Evolutionary conservation across 371 early-diverging fungal genomes (phyloP).

Genomic region (Saksenaea oblongispora): DNA sequence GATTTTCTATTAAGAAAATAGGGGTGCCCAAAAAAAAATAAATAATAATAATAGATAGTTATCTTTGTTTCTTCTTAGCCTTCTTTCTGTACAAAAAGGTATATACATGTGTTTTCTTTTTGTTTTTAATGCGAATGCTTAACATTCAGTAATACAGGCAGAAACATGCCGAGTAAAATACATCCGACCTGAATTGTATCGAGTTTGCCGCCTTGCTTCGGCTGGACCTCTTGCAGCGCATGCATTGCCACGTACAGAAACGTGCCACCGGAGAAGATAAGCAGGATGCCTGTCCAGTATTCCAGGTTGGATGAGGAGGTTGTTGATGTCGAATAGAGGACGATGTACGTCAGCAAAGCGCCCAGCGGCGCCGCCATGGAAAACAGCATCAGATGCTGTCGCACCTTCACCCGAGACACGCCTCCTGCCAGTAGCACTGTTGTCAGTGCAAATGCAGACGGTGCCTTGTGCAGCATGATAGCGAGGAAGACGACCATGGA

Average conservation of each 20-base stretch:
- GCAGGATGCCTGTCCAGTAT: constrained; percentile 82
- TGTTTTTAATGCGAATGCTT: constrained; percentile 28
- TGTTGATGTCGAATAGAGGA: constrained; percentile 41
- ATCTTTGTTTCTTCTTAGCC: background rate
- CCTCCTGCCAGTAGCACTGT: constrained; percentile 82
- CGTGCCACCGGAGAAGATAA: constrained; percentile 87
- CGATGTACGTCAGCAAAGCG: constrained; percentile 72
- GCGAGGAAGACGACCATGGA: constrained; percentile 91
- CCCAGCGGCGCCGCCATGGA: constrained; percentile 85
- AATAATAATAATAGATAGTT: background rate
- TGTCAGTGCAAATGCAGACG: constrained; percentile 89
- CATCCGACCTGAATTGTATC: constrained; percentile 16
- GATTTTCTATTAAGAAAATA: background rate
- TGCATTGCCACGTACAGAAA: constrained; percentile 92
- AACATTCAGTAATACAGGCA: constrained; percentile 31
- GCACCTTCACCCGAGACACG: constrained; percentile 61
- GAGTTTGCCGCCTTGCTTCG: constrained; percentile 13
- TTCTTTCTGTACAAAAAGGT: background rate
- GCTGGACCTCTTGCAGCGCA: constrained; percentile 40
- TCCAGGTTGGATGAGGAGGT: constrained; percentile 40
- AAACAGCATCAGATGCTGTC: constrained; percentile 81
- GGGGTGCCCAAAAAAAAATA: background rate
- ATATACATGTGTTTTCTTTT: background rate
- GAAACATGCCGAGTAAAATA: constrained; percentile 38
- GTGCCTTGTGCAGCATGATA: constrained; percentile 96